Conservation (phyloP, 2,329 filamentous ascomycete species). For the Chalara sp. region DNA sequence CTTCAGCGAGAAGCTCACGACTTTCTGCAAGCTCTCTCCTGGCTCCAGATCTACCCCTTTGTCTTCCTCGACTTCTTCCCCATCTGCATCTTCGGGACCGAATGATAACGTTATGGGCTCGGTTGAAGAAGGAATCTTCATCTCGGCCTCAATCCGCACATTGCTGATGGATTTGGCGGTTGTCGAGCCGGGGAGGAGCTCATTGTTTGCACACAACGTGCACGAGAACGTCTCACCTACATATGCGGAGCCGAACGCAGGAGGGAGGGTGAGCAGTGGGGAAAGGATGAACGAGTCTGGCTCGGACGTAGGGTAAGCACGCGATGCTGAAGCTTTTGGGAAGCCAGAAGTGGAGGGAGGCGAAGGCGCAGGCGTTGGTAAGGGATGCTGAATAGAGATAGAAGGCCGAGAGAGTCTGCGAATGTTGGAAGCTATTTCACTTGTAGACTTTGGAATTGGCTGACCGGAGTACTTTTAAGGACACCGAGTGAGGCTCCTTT, state of each 20-base stretch:
- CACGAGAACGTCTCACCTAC: slow-evolving; percentile 94
- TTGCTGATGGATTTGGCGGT: slow-evolving; percentile 53
- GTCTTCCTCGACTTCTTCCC: slow-evolving; percentile 9
- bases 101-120: slow-evolving; percentile 60
- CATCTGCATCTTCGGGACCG: slow-evolving; percentile 8
- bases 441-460: slow-evolving; percentile 4
- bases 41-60: slow-evolving; percentile 45
- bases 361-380: slow-evolving; percentile 34
- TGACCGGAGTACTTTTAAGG: slow-evolving; percentile 68
- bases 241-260: slow-evolving; percentile 89
- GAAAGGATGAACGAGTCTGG: slow-evolving; percentile 45
- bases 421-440: slow-evolving; percentile 4
- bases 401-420: slow-evolving; percentile 74
- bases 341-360: slow-evolving; percentile 35
- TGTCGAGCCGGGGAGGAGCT: slow-evolving; percentile 41
- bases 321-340: slow-evolving; percentile 49
- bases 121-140: slow-evolving; percentile 74
- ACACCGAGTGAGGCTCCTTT: slow-evolving; percentile 74
- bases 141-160: slow-evolving; percentile 81
- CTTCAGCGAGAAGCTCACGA: slow-evolving; percentile 80
- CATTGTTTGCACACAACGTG: slow-evolving; percentile 93
- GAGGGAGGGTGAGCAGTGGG: slow-evolving; percentile 72
- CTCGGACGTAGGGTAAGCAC: slow-evolving; percentile 58
- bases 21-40: slow-evolving; percentile 68
- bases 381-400: slow-evolving; percentile 63